Evolutionary conservation across 345 rosid genomes (phyloP).

Genomic region (Rubroshorea leprosula): DNA sequence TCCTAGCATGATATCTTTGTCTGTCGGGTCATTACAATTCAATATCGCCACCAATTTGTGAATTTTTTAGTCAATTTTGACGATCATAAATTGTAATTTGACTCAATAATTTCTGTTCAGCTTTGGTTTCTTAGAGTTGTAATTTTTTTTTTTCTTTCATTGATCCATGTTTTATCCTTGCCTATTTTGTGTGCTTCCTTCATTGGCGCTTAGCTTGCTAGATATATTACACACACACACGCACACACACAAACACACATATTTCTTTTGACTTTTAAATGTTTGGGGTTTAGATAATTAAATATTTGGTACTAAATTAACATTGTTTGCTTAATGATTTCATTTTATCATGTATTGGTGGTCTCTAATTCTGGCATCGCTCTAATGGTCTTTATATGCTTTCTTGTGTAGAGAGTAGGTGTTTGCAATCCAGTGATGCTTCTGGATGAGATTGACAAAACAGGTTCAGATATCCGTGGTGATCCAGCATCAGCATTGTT

Average conservation of each 20-base stretch:
- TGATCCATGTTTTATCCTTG: neutral
- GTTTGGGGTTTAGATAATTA: conserved; percentile 3
- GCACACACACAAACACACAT: too few relatives aligned
- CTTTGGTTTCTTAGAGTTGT: neutral
- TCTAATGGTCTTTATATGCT: conserved; percentile 16
- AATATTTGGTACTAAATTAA: conserved; percentile 2
- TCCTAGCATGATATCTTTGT: too few relatives aligned
- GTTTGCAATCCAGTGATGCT: conserved; percentile 98
- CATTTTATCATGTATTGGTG: too few relatives aligned
- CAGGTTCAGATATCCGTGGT: conserved; percentile 95
- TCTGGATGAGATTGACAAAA: conserved; percentile 96
- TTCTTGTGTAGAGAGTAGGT: conserved; percentile 68
- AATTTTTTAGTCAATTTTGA: neutral
- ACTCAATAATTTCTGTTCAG: neutral
- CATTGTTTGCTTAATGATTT: neutral
- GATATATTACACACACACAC: too few relatives aligned
- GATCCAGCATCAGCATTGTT: conserved; percentile 98
- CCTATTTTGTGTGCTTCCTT: neutral
- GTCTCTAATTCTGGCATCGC: too few relatives aligned
- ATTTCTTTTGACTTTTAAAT: neutral
- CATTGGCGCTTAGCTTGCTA: neutral
- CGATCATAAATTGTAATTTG: neutral
- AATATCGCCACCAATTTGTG: neutral
- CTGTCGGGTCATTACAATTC: too few relatives aligned
- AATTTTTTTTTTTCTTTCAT: neutral